These are phyloP conservation scores for Dittrichia graveolens DNA, from an alignment of 129 eudicot genomes.

Conservation along the genomic window DNA sequence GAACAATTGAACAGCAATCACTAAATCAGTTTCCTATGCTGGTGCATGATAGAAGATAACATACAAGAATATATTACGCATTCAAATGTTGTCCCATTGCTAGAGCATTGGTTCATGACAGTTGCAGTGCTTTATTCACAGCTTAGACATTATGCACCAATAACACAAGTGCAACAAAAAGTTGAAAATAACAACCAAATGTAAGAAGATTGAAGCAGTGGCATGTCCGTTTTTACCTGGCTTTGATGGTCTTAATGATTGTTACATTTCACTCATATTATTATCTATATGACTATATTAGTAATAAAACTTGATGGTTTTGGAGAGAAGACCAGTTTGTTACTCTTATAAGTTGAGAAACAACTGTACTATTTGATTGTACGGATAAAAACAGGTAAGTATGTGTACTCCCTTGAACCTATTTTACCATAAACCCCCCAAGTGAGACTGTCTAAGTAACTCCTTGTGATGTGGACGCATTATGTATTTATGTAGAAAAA, in stretches of 20 bases:
- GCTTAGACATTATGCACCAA: slow-evolving; percentile 18
- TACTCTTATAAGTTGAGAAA: neutral
- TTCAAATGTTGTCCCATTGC: slow-evolving; percentile 31
- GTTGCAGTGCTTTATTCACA: slow-evolving; percentile 17
- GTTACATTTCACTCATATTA: neutral
- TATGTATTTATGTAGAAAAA: slow-evolving; percentile 5
- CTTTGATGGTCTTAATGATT: too few species aligned
- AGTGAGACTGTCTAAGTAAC: slow-evolving; percentile 18
- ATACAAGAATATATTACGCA: slow-evolving; percentile 30
- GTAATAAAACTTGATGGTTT: slow-evolving; percentile 1
- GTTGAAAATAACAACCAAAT: neutral
- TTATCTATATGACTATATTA: neutral
- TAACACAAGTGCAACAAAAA: slow-evolving; percentile 8
- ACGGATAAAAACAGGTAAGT: neutral
- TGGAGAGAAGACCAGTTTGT: slow-evolving; percentile 6
- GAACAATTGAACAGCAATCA: slow-evolving; percentile 63
- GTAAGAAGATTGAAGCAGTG: slow-evolving; percentile 1
- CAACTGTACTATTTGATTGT: neutral
- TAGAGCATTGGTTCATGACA: neutral
- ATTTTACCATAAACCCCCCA: slow-evolving; percentile 4
- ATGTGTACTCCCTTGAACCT: slow-evolving; percentile 1
- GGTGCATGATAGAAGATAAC: slow-evolving; percentile 36
- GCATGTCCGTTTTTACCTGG: neutral
- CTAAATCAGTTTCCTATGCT: slow-evolving; percentile 39
- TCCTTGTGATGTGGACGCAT: slow-evolving; percentile 2